A percentile compares a stretch with the other conserved stretches of the same genome.
Conservation (phyloP, 371 early-diverging fungal species). For the Mortierella sp. region DNA sequence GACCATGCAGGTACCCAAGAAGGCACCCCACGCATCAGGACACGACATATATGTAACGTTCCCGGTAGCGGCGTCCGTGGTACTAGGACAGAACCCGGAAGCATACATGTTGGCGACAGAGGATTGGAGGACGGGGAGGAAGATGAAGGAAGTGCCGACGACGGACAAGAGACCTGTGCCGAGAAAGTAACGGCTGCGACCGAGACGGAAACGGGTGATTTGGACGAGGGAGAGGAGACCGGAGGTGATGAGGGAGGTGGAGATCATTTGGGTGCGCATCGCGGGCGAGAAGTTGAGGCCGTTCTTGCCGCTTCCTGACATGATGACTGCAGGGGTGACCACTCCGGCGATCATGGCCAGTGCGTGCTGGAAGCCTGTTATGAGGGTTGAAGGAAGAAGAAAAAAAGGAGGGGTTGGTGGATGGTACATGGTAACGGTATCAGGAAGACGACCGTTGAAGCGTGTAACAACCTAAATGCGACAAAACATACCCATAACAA, state of each 20-base stretch:
- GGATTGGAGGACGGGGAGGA: conserved; percentile 61
- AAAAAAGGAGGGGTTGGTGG: not conserved
- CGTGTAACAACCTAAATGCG: not conserved
- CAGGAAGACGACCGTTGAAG: not conserved
- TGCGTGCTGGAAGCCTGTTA: conserved; percentile 68
- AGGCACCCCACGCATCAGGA: conserved; percentile 71
- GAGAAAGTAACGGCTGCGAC: conserved; percentile 60
- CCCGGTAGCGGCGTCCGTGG: conserved; percentile 56
- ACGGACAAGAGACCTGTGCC: conserved; percentile 72
- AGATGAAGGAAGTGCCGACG: conserved; percentile 70
- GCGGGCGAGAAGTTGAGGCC: conserved; percentile 64
- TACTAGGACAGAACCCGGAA: conserved; percentile 34
- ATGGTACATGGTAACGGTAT: not conserved
- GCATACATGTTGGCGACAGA: conserved; percentile 58
- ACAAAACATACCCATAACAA: conserved; percentile 63
- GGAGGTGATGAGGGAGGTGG: conserved; percentile 69
- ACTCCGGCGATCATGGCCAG: conserved; percentile 73
- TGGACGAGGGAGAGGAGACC: conserved; percentile 68
- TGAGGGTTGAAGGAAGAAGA: not conserved
- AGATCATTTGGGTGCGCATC: conserved; percentile 68
- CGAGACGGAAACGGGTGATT: conserved; percentile 71
- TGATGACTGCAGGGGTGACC: conserved; percentile 71
- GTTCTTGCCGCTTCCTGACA: conserved; percentile 65
- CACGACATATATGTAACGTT: conserved; percentile 63
- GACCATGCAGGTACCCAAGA: conserved; percentile 72